A percentile compares a stretch with the other conserved stretches of the same genome.
phyloP scores from a whole-genome alignment of 208 protist species.

The Spongospora subterranea region DNA sequence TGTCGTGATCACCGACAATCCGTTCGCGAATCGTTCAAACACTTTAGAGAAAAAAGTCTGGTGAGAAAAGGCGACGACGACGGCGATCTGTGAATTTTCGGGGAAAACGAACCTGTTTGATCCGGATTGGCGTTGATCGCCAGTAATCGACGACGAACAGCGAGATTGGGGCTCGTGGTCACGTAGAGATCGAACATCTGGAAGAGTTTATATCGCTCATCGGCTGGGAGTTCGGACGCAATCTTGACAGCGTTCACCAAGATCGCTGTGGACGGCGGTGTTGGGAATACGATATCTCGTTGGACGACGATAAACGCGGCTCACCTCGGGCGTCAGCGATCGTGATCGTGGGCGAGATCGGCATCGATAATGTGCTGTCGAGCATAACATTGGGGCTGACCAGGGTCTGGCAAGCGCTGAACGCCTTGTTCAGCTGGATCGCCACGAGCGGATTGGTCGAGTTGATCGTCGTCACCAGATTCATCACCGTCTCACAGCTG shows the following conservation, averaged over 20 bases:
- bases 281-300: not conserved
- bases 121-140: not conserved
- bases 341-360: not conserved
- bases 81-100: not conserved
- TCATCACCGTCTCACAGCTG: not conserved
- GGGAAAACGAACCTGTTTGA: not conserved
- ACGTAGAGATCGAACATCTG: not conserved
- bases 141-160: not conserved
- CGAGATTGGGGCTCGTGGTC: not conserved
- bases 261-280: not conserved
- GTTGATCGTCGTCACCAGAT: constrained; percentile 18
- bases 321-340: not conserved
- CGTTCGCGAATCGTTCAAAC: not conserved
- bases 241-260: not conserved
- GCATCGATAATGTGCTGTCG: not conserved
- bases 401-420: not conserved
- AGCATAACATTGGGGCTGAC: not conserved
- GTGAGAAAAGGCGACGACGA: not conserved
- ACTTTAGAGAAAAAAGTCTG: not conserved
- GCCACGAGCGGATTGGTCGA: not conserved
- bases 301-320: not conserved
- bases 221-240: not conserved
- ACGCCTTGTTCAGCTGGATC: constrained; percentile 24
- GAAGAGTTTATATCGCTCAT: not conserved
- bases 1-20: not conserved